phyloP scores from a whole-genome alignment of 2,329 filamentous ascomycete species.

The Alternaria conjuncta region DNA sequence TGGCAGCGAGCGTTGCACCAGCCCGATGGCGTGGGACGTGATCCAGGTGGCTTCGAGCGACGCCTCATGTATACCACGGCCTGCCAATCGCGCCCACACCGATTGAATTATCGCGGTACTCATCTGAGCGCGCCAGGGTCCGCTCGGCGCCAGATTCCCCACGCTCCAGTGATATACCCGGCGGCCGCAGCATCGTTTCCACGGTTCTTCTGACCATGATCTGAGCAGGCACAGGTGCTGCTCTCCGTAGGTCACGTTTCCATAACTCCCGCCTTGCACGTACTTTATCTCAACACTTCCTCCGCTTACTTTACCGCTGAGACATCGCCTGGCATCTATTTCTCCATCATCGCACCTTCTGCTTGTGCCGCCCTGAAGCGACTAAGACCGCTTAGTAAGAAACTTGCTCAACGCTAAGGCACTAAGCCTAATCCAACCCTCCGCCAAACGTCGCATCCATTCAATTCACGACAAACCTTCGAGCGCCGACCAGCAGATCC shows the following conservation, averaged over 20 bases:
- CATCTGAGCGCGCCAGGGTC: conserved; percentile 17
- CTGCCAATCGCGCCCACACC: background rate
- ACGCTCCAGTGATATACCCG: conserved; percentile 15
- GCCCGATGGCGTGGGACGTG: background rate
- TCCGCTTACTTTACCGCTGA: background rate
- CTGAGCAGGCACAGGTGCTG: conserved; percentile 3
- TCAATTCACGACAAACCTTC: conserved; percentile 24
- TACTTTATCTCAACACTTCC: background rate
- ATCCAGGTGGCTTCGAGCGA: background rate
- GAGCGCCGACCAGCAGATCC: conserved; percentile 25
- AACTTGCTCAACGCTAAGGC: conserved; percentile 31
- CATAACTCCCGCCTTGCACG: background rate
- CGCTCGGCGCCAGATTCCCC: conserved; percentile 15
- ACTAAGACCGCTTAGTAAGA: conserved; percentile 22
- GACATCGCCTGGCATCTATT: background rate
- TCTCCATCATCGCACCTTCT: conserved; percentile 1
- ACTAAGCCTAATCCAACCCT: conserved; percentile 24
- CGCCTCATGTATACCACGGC: background rate
- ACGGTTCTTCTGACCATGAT: conserved; percentile 8
- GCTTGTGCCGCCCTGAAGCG: conserved; percentile 10
- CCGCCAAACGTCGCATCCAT: conserved; percentile 20
- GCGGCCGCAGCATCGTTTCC: conserved; percentile 17
- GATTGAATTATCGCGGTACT: conserved; percentile 7
- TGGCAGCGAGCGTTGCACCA: conserved; percentile 8
- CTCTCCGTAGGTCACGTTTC: background rate